Percentiles rank a stretch among this genome's conserved stretches.
These are phyloP conservation scores for Hypoxylon sp. DNA, from an alignment of 2,329 filamentous ascomycete genomes.

Conservation along the genomic window DNA sequence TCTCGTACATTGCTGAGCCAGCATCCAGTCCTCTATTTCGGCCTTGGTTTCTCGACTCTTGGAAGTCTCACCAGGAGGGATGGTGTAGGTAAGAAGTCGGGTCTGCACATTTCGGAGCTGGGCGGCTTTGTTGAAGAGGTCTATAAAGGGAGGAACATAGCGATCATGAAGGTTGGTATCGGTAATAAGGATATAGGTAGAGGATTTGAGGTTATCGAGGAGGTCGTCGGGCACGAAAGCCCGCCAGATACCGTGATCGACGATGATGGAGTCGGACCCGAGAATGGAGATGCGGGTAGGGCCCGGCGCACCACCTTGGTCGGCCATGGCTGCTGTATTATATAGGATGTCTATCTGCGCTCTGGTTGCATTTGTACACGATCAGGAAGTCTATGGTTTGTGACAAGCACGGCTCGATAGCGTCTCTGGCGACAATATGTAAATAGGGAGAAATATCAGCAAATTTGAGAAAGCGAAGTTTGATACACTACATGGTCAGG, in stretches of 20 bases:
- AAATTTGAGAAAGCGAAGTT: too few relatives aligned
- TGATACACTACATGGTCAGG: slow-evolving; percentile 11
- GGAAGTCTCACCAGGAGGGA: slow-evolving; percentile 90
- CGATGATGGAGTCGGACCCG: slow-evolving; percentile 87
- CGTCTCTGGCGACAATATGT: background rate
- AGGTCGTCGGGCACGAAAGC: slow-evolving; percentile 83
- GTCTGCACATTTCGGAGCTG: slow-evolving; percentile 54
- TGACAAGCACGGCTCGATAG: background rate
- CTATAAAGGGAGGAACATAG: slow-evolving; percentile 81
- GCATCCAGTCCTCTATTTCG: slow-evolving; percentile 97
- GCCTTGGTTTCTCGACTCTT: slow-evolving; percentile 94
- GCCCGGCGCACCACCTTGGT: slow-evolving; percentile 32
- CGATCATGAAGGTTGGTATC: slow-evolving; percentile 87
- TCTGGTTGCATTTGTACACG: background rate
- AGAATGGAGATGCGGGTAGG: slow-evolving; percentile 78
- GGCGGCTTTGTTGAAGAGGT: slow-evolving; percentile 64
- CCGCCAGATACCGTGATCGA: slow-evolving; percentile 91
- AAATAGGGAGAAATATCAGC: too few relatives aligned
- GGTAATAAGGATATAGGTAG: slow-evolving; percentile 95
- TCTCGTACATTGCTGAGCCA: slow-evolving; percentile 88
- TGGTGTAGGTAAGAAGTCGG: slow-evolving; percentile 83
- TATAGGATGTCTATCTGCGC: background rate
- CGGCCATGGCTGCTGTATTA: slow-evolving; percentile 26
- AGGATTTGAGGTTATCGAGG: slow-evolving; percentile 77
- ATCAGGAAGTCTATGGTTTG: background rate